Evolutionary conservation across 192 early-diverging fungal species (phyloP), one percentile per base, ranked within the genome.

Genomic region (Thamnidium elegans): DNA sequence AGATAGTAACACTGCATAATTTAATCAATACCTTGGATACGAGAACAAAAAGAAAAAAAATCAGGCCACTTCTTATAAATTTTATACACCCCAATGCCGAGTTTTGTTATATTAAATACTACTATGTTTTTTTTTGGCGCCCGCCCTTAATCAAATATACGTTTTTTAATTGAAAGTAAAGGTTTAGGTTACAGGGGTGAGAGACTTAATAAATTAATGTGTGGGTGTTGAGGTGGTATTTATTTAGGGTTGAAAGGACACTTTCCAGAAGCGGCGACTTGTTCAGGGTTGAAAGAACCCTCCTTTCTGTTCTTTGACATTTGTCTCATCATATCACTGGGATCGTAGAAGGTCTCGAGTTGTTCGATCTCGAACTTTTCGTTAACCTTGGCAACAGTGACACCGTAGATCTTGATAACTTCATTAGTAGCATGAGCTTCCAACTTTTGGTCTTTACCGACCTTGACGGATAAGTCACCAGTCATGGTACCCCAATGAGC

Each of bases 401-500:
- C 66, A 51, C 75, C 75, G 48, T 69, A 61, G 32, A 59, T 65
- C 44, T 72, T 63, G 39, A 73, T 58, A 0, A 54, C 50, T 63
- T 77, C 67, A 30, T 77, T 77, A 59, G 66, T 66, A 17, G 75
- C 66, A 50, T 63, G 39, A 7, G 75, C 75, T 30, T 69, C 59
- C 1, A 77, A 48, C 64, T 77, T 77, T 51, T 77, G 55, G 15
- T 62, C 67, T n/a, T 77, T 60, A 30, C 66, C 67, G 7, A 77
- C 46, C 19, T 63, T 68, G 51, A 62, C 53, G 10, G 53, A 63
- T 23, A 77, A 55, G 36, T 77, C 67, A 44, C 75, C 75, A 21
- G 45, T 77, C 66, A 77, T 69, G 52, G 64, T 63, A 3, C 75
- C 75, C 75, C 75, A 77, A 39, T 77, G 75, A 44, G 50, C 71